These are phyloP conservation scores for Neurospora sp. DNA, from an alignment of 495 filamentous ascomycete genomes.

Conservation along the genomic window DNA sequence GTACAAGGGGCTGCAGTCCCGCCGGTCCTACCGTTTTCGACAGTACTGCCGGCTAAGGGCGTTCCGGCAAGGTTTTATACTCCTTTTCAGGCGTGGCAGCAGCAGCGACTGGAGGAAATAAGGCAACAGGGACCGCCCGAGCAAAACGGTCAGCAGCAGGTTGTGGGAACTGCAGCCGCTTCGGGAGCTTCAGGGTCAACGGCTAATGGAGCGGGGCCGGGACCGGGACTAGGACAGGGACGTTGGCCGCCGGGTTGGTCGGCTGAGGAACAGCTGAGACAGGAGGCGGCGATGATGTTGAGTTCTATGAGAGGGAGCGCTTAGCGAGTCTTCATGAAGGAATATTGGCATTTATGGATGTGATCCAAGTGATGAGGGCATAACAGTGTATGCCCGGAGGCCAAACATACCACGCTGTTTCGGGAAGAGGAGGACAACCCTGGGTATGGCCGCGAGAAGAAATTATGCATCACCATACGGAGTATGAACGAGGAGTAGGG, in stretches of 20 bases:
- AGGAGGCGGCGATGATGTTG: constrained; percentile 16
- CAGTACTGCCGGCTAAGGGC: background rate
- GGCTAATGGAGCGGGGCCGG: too few relatives aligned
- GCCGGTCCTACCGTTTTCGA: background rate
- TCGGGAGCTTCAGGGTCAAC: background rate
- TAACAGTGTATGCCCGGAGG: background rate
- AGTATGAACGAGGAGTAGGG: background rate
- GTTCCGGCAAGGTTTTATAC: background rate
- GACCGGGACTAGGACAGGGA: background rate
- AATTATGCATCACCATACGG: background rate
- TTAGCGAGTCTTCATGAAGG: background rate
- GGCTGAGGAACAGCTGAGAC: constrained; percentile 16
- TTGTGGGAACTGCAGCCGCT: background rate
- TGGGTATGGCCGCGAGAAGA: too few relatives aligned
- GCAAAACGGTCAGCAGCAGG: background rate
- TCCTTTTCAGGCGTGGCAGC: background rate
- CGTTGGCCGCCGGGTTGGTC: background rate
- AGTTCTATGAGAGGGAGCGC: constrained; percentile 6
- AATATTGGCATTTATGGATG: background rate
- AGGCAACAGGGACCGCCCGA: background rate
- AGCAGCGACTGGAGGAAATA: background rate
- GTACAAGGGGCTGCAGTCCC: background rate
- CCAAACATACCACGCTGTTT: too few relatives aligned
- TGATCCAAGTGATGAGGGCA: background rate
- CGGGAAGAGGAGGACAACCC: too few relatives aligned